Percentiles rank a stretch among this genome's conserved stretches.
Conservation (phyloP, 1,284 basidiomycete species). For the Gomphus bonarii region DNA sequence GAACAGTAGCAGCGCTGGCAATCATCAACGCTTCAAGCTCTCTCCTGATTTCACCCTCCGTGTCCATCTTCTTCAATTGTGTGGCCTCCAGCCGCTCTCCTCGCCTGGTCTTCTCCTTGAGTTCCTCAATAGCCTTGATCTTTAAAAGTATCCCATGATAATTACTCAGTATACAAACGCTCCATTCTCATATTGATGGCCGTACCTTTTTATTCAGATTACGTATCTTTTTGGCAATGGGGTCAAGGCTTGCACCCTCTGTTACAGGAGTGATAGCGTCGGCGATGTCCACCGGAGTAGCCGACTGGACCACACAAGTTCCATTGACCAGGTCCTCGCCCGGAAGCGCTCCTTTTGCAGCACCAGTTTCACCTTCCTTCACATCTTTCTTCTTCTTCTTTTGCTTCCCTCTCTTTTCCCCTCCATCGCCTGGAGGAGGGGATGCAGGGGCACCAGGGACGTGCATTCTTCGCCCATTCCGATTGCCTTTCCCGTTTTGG, state of each 20-base stretch:
- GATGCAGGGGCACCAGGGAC: constrained; percentile 61
- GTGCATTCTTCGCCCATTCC: constrained; percentile 28
- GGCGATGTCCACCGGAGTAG: constrained; percentile 19
- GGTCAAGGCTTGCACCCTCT: constrained; percentile 57
- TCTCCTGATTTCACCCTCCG: constrained; percentile 72
- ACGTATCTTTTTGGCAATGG: constrained; percentile 82
- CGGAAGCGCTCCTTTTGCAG: constrained; percentile 13
- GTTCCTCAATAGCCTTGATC: constrained; percentile 92
- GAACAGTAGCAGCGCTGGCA: not conserved
- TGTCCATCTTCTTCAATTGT: constrained; percentile 92
- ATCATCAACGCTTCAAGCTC: constrained; percentile 43
- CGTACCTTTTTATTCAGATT: constrained; percentile 90
- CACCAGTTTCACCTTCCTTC: constrained; percentile 28
- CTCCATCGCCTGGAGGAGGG: constrained; percentile 12
- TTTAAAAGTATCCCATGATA: constrained; percentile 22
- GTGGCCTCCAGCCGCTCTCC: constrained; percentile 90
- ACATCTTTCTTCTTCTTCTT: constrained; percentile 49
- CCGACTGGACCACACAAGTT: constrained; percentile 20
- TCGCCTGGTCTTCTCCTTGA: constrained; percentile 80
- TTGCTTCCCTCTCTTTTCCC: constrained; percentile 38
- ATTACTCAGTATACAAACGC: not conserved
- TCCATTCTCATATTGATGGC: not conserved
- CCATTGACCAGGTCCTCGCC: not conserved
- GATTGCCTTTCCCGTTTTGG: constrained; percentile 18
- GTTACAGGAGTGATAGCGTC: constrained; percentile 48